Conservation (phyloP, 495 filamentous ascomycete genomes). For the Neurospora sp. region DNA sequence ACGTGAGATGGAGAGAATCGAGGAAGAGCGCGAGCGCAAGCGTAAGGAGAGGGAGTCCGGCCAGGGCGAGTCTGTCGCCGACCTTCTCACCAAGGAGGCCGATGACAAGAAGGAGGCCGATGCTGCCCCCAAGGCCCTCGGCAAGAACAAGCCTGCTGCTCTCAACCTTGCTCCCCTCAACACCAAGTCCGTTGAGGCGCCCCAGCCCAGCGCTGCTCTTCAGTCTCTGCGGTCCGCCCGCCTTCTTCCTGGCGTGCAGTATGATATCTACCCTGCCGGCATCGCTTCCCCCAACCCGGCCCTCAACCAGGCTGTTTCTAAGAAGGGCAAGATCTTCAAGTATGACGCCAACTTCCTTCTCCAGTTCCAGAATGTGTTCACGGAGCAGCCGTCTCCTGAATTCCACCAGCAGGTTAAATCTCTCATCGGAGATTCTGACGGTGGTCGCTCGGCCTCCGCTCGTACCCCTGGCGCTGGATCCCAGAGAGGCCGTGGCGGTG, state of each 20-base stretch:
- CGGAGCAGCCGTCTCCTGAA: conserved; percentile 85
- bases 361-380: conserved; percentile 93
- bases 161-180: conserved; percentile 71
- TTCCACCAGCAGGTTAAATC: conserved; percentile 82
- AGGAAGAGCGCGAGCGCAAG: conserved; percentile 44
- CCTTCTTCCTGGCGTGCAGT: conserved; percentile 48
- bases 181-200: conserved; percentile 70
- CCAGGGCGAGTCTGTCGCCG: conserved; percentile 20
- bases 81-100: conserved; percentile 29
- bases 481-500: conserved; percentile 29
- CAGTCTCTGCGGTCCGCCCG: conserved; percentile 82
- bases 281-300: conserved; percentile 84
- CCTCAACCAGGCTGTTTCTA: conserved; percentile 63
- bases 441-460: conserved; percentile 59
- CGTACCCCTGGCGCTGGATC: conserved; percentile 52
- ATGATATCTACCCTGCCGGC: conserved; percentile 69
- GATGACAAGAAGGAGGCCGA: conserved; percentile 34
- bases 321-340: conserved; percentile 70
- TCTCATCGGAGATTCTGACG: conserved; percentile 63
- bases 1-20: conserved; percentile 44
- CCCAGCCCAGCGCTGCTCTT: conserved; percentile 83
- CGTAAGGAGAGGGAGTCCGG: conserved; percentile 24
- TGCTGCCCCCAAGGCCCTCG: conserved; percentile 33
- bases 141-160: conserved; percentile 59
- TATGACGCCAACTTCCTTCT: conserved; percentile 93